A percentile compares a stretch with the other conserved stretches of the same genome.
Conservation (phyloP, 1,139 yeast genomes). For the Taphrina communis region DNA sequence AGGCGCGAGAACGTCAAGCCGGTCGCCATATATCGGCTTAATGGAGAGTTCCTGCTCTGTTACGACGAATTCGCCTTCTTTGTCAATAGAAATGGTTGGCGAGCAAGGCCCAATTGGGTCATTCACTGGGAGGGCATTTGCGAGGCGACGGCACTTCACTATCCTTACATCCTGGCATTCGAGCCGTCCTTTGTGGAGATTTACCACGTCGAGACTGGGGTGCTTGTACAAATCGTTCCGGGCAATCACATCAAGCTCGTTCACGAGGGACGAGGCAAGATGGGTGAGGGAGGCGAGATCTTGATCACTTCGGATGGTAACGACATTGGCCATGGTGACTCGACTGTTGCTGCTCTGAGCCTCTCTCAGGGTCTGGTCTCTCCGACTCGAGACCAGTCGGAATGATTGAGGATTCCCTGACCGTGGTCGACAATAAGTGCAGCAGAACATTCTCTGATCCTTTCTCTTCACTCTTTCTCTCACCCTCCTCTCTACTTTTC, state of each 20-base stretch:
- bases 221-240: conserved; percentile 81
- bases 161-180: conserved; percentile 89
- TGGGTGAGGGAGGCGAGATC: conserved; percentile 90
- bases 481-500: not conserved
- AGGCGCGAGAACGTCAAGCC: conserved; percentile 86
- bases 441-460: not conserved
- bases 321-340: conserved; percentile 35
- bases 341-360: conserved; percentile 31
- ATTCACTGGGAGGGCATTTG: conserved; percentile 98
- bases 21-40: conserved; percentile 85
- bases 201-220: conserved; percentile 87
- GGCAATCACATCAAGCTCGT: conserved; percentile 80
- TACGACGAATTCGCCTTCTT: conserved; percentile 80
- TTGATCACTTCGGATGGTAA: conserved; percentile 77
- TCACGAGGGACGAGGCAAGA: conserved; percentile 59
- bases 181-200: conserved; percentile 90
- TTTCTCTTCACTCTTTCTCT: not conserved
- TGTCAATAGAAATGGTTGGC: conserved; percentile 95
- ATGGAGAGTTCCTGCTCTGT: conserved; percentile 76
- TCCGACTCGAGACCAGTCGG: conserved; percentile 9
- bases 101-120: conserved; percentile 91
- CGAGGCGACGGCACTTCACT: conserved; percentile 87
- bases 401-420: not conserved
- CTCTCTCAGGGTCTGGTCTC: conserved; percentile 24
- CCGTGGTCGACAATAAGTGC: not conserved